Evolutionary conservation across 768 basidiomycete genomes (phyloP), one percentile per base, ranked within the genome.

Genomic region (Amanita muscaria): DNA sequence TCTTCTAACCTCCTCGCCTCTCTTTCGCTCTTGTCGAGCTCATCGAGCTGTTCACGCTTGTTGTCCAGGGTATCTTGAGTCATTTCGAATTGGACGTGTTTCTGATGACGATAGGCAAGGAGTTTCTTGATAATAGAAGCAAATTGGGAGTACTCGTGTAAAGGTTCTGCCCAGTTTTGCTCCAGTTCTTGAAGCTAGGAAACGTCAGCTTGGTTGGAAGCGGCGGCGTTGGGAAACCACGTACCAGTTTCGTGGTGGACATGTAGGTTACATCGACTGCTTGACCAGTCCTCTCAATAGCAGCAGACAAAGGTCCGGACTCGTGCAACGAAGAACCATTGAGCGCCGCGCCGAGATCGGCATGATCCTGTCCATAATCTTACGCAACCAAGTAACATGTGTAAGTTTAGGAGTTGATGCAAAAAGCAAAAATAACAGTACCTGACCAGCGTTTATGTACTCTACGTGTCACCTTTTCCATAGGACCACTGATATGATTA

Each of bases 11-110:
- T 72, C 45, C 77, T 77, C 5, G 96, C 91, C 61, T 98, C 96
- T 30, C 73, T 70, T 63, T 99, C 96, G 47, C 84, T 91, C 64
- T 83, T 88, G 64, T 98, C 96, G 16, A 96, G 72, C 35, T 93
- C 88, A 42, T 84, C 89, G 42, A 99, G 67, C 53, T 80, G 73
- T 55, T 88, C 88, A 45, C 81, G 80, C 63, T 90, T 94, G 11
- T 69, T 67, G 52, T 92, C 92, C 10, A 99, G 69, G 19, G 73
- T 71, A 59, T 97, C 93, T 61, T 94, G 88, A 3, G 96, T 94
- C 77, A 96, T 87, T 64, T 99, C 96, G 56, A 84, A 93, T 60
- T 99, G 96, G 6, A 92, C 86, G 51, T 99, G 92, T 64, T 98
- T 98, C 65, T 93, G 91, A 59, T 98, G 94, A 33, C 96, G 87